These are phyloP conservation scores for Rhinocladiella mackenziei DNA, from an alignment of 2,329 filamentous ascomycete genomes.

Conservation along the genomic window DNA sequence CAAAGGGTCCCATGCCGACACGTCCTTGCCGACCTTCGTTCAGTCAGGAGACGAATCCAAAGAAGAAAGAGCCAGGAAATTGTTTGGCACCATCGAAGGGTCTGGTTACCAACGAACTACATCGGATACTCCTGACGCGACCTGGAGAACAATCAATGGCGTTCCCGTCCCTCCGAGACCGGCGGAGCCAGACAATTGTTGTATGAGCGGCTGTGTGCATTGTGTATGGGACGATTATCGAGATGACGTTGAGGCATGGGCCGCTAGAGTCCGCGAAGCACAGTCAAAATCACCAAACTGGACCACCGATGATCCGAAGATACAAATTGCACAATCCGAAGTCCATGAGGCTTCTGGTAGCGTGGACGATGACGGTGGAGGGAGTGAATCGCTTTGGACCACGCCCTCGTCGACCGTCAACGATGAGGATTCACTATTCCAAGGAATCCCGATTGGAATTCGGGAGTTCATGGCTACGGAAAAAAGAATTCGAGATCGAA, in stretches of 20 bases:
- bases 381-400: slow-evolving; percentile 66
- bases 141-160: slow-evolving; percentile 63
- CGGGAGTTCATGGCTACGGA: slow-evolving; percentile 96
- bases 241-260: slow-evolving; percentile 91
- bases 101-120: slow-evolving; percentile 62
- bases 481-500: slow-evolving; percentile 78
- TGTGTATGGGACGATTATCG: slow-evolving; percentile 93
- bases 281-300: slow-evolving; percentile 37
- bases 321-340: slow-evolving; percentile 33
- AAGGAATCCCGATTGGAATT: slow-evolving; percentile 82
- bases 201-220: slow-evolving; percentile 97
- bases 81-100: slow-evolving; percentile 79
- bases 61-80: slow-evolving; percentile 57
- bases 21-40: slow-evolving; percentile 25
- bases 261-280: slow-evolving; percentile 60
- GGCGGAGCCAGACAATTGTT: slow-evolving; percentile 93
- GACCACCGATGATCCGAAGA: slow-evolving; percentile 27
- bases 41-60: slow-evolving; percentile 26
- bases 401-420: slow-evolving; percentile 36
- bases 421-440: slow-evolving; percentile 61
- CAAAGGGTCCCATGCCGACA: slow-evolving; percentile 14
- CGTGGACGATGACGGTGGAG: slow-evolving; percentile 78
- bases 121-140: slow-evolving; percentile 47
- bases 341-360: slow-evolving; percentile 52
- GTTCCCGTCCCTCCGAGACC: slow-evolving; percentile 79